Base-by-base conservation (phyloP, 2,329 filamentous ascomycete species). In the Calonectria naviculata region DNA sequence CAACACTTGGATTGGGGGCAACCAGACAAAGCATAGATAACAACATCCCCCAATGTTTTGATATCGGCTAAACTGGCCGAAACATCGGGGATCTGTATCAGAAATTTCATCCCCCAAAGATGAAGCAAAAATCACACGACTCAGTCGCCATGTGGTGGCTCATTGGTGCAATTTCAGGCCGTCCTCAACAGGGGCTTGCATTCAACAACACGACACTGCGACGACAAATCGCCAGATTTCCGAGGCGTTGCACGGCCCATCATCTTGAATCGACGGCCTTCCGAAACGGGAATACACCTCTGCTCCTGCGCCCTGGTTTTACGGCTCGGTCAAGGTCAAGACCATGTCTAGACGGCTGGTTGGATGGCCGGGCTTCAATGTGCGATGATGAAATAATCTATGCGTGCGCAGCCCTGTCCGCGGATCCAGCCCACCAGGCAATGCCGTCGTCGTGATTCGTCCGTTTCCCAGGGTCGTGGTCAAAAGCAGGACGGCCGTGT, bases 361-460 rank as follows among this genome's bases (percentile, higher is more conserved):
- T 75, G 66, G 70, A 34, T 54, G 17, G 15, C 49, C 76, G 76
- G 76, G 63, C 70, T 77, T 77, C 47, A 67, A 77, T 76, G 66
- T 78, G 76, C 76, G 76, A 68, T 26, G 34, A 71, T 58, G 63
- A 52, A 73, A 29, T 67, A 62, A 70, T 62, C 49, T 66, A 28
- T 10, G 31, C 31, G 56, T 17, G 56, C 62, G 60, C 52, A 68
- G 70, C 61, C 66, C 67, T 69, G 62, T 47, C 31, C 68, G 42
- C 6, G 47, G 21, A 15, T 67, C 64, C 54, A 73, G 29, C 72
- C 46, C 70, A 63, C 67, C 63, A 73, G 54, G 52, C 60, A 62
- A 74, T 65, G 73, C 66, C 56, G 41, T 19, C 28, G 24, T 5
- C 56, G 49, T 68, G 67, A 73, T 71, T 69, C 54, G 71, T 47